A percentile compares a stretch with the other conserved stretches of the same genome.
Evolutionary conservation across 768 basidiomycete genomes (phyloP).

Genomic region (Tulasnella sp.): DNA sequence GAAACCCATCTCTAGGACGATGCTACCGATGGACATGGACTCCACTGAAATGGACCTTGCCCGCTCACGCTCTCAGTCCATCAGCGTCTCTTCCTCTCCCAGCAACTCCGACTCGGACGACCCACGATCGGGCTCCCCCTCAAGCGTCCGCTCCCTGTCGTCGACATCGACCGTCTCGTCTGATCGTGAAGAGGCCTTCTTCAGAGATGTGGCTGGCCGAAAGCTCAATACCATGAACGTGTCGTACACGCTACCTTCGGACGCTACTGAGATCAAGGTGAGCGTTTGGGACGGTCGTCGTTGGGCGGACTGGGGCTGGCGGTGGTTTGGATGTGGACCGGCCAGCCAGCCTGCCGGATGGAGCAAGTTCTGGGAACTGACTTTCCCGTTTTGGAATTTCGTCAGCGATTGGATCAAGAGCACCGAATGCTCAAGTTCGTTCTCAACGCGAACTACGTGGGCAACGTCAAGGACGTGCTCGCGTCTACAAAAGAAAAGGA

Average conservation of each 20-base stretch:
- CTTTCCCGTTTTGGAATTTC: constrained; percentile 4
- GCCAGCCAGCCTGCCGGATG: not conserved
- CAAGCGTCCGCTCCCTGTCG: constrained; percentile 20
- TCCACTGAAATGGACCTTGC: not conserved
- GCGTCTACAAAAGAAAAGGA: constrained; percentile 43
- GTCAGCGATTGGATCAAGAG: constrained; percentile 58
- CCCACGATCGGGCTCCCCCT: constrained; percentile 27
- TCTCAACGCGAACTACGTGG: constrained; percentile 59
- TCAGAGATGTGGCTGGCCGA: constrained; percentile 52
- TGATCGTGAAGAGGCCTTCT: constrained; percentile 43
- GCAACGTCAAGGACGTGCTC: constrained; percentile 58
- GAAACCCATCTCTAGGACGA: not conserved
- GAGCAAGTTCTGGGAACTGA: not conserved
- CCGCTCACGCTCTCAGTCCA: constrained; percentile 20
- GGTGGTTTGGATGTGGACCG: not conserved
- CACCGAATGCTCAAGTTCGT: constrained; percentile 68
- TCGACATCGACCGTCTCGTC: constrained; percentile 31
- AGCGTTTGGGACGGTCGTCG: constrained; percentile 30
- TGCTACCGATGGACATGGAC: not conserved
- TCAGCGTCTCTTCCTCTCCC: constrained; percentile 29
- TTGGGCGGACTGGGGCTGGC: not conserved
- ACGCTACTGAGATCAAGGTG: constrained; percentile 66
- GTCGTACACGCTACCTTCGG: constrained; percentile 61
- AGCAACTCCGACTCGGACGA: constrained; percentile 24
- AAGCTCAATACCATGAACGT: constrained; percentile 54